Evolutionary conservation across 345 rosid species (phyloP).

Genomic region (Camelina hispida): DNA sequence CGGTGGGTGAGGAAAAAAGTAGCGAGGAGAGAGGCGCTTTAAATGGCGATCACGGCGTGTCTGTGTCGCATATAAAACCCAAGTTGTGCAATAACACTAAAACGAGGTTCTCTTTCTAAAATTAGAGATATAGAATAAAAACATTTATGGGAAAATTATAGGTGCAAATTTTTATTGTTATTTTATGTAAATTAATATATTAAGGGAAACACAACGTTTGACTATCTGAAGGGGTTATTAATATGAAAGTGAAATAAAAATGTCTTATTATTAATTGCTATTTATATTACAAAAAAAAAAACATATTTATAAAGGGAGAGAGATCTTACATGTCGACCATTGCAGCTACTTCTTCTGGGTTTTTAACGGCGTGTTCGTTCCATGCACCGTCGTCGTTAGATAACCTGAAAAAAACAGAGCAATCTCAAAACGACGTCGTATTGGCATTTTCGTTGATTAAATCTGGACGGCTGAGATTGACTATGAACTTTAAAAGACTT

Average conservation of each 20-base stretch:
- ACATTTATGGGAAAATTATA: conserved; percentile 29
- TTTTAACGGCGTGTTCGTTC: conserved; percentile 65
- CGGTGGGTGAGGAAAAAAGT: conserved; percentile 29
- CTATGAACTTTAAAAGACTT: background rate
- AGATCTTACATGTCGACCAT: conserved; percentile 74
- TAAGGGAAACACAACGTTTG: conserved; percentile 31
- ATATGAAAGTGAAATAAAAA: conserved; percentile 5
- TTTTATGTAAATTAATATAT: background rate
- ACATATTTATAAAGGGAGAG: background rate
- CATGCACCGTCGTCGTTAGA: conserved; percentile 42
- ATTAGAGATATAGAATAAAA: background rate
- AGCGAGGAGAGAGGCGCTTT: conserved; percentile 44
- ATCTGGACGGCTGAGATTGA: conserved; percentile 30
- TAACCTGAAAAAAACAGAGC: conserved; percentile 37
- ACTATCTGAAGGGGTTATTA: conserved; percentile 24
- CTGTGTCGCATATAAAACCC: conserved; percentile 24
- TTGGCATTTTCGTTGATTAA: background rate
- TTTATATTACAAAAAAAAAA: background rate
- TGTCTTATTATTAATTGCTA: too few relatives aligned
- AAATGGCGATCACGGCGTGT: conserved; percentile 44
- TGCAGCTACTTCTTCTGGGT: conserved; percentile 74
- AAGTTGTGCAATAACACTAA: background rate
- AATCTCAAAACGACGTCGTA: background rate
- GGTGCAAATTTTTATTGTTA: background rate
- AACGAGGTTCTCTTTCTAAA: conserved; percentile 25